Evolutionary conservation across 1,284 basidiomycete genomes (phyloP).

Genomic region (Trichosporon sp.): DNA sequence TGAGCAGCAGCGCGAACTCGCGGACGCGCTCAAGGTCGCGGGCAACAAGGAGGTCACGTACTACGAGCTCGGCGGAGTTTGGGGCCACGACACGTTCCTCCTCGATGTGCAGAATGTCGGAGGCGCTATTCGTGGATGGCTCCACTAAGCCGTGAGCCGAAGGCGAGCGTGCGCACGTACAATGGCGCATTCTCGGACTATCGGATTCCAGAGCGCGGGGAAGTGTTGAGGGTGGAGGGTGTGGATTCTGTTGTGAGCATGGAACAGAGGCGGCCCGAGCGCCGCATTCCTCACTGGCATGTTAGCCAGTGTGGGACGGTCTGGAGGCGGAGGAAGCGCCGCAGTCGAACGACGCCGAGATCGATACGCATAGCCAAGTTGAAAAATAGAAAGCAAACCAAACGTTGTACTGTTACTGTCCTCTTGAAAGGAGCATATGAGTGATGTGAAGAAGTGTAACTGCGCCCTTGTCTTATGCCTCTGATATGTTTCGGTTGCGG

Average conservation of each 20-base stretch:
- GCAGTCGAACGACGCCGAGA: neutral
- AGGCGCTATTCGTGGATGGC: constrained; percentile 68
- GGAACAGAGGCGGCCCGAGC: too few species aligned
- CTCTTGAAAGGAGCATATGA: neutral
- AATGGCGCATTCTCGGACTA: too few species aligned
- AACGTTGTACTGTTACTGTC: neutral
- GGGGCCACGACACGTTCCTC: constrained; percentile 97
- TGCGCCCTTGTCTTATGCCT: neutral
- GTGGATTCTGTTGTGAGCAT: too few species aligned
- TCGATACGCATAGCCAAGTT: neutral
- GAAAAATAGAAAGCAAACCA: neutral
- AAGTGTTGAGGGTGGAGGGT: too few species aligned
- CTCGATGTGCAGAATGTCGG: constrained; percentile 72
- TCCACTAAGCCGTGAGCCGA: constrained; percentile 4
- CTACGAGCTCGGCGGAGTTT: constrained; percentile 95
- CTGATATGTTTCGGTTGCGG: neutral
- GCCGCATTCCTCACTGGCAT: too few species aligned
- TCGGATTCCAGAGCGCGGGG: too few species aligned
- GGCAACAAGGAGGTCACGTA: constrained; percentile 86
- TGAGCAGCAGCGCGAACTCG: constrained; percentile 93
- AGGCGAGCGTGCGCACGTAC: neutral
- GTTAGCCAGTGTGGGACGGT: too few species aligned
- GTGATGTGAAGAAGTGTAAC: neutral
- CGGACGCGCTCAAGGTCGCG: constrained; percentile 81
- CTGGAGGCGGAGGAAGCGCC: too few species aligned